These are phyloP conservation scores for Microdochium bolleyi DNA, from an alignment of 2,329 filamentous ascomycete genomes.

Conservation along the genomic window DNA sequence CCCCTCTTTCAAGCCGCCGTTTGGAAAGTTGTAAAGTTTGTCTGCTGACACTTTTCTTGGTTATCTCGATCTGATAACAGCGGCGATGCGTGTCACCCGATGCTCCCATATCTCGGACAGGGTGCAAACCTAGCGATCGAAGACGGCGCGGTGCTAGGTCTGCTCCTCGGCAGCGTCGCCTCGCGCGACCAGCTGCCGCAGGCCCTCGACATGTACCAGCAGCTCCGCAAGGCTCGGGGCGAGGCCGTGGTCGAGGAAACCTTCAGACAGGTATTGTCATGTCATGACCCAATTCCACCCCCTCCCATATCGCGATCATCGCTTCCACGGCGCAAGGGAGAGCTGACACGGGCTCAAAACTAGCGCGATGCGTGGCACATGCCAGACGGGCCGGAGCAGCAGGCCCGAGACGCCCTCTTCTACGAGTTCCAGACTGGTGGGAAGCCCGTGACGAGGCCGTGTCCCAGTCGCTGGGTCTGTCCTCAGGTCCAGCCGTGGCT, in stretches of 20 bases:
- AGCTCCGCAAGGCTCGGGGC: conserved; percentile 36
- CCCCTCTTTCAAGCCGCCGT: conserved; percentile 19
- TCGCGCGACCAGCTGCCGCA: conserved; percentile 34
- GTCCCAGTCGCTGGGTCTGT: conserved; percentile 58
- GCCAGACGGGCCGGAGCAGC: conserved; percentile 46
- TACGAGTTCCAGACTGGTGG: conserved; percentile 40
- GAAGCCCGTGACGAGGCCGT: conserved; percentile 37
- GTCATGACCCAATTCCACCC: too few species aligned
- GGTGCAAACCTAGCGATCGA: conserved; percentile 62
- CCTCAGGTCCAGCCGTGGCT: conserved; percentile 56
- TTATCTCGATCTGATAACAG: too few species aligned
- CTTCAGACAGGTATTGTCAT: conserved; percentile 35
- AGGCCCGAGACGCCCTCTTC: conserved; percentile 49
- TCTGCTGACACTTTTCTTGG: not conserved
- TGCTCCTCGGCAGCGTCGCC: conserved; percentile 42
- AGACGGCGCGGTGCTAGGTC: conserved; percentile 58
- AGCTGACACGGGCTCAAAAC: not conserved
- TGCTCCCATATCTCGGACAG: conserved; percentile 56
- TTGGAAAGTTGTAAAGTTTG: too few species aligned
- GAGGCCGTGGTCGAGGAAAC: conserved; percentile 53
- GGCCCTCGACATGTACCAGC: conserved; percentile 35
- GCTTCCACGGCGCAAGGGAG: not conserved
- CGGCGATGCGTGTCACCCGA: conserved; percentile 31
- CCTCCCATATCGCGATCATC: too few species aligned
- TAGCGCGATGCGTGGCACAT: conserved; percentile 45